phyloP scores from a whole-genome alignment of 441 rosid species.

The Populus hybrid region DNA sequence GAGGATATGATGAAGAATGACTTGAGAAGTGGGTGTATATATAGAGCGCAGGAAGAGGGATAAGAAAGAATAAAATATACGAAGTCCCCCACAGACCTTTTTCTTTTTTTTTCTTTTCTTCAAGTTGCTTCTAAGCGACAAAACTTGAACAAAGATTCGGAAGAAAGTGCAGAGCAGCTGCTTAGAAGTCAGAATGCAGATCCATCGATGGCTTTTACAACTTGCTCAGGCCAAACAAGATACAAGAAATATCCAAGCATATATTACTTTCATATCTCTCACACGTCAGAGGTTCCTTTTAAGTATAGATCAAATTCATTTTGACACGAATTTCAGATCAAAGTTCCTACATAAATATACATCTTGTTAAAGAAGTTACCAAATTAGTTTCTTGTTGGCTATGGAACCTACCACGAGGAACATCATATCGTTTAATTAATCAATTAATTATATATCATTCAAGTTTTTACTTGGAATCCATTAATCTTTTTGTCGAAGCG shows the following conservation, averaged over 20 bases:
- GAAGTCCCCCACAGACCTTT: constrained; percentile 15
- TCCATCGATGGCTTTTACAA: background rate
- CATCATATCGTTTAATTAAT: too few relatives aligned
- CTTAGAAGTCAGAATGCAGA: constrained; percentile 19
- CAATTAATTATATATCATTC: background rate
- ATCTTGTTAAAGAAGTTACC: background rate
- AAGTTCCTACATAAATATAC: background rate
- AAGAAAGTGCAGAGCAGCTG: constrained; percentile 39
- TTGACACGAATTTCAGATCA: background rate
- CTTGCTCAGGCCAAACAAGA: background rate
- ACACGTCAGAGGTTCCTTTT: background rate
- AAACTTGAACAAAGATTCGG: constrained; percentile 19
- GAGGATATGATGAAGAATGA: background rate
- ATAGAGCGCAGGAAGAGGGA: background rate
- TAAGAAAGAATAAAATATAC: constrained; percentile 20
- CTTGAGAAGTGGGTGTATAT: background rate
- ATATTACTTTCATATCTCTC: background rate
- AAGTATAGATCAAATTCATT: background rate
- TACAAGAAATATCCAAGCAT: background rate
- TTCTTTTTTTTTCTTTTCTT: background rate
- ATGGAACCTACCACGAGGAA: background rate
- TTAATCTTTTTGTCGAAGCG: background rate
- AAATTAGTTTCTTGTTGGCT: background rate
- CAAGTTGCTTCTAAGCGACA: constrained; percentile 28
- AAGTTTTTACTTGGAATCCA: background rate